Evolutionary conservation across 2,329 filamentous ascomycete genomes (phyloP).

Genomic region (Zalaria sp.): DNA sequence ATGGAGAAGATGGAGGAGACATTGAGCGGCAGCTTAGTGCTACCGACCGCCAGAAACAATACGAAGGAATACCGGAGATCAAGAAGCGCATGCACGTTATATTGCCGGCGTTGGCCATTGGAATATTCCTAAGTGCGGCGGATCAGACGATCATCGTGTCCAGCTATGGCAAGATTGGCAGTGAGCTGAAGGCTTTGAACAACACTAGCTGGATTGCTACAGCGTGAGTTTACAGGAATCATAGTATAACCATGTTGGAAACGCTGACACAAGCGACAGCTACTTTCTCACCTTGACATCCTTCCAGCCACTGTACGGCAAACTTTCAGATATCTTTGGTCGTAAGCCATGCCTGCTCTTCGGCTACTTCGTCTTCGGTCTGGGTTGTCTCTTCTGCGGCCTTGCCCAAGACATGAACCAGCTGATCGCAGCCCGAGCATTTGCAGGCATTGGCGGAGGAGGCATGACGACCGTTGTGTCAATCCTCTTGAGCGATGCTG

Average conservation of each 20-base stretch:
- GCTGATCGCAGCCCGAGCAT: conserved; percentile 50
- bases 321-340: conserved; percentile 57
- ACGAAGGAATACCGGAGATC: conserved; percentile 33
- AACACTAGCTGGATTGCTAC: conserved; percentile 64
- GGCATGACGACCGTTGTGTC: conserved; percentile 58
- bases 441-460: conserved; percentile 52
- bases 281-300: conserved; percentile 64
- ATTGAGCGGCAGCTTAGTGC: conserved; percentile 20
- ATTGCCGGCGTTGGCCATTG: conserved; percentile 46
- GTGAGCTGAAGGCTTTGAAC: conserved; percentile 59
- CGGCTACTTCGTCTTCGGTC: conserved; percentile 48
- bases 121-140: conserved; percentile 56
- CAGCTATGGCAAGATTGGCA: conserved; percentile 67
- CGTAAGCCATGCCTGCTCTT: conserved; percentile 52
- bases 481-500: conserved; percentile 57
- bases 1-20: conserved; percentile 9
- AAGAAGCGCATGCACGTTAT: conserved; percentile 33
- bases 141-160: conserved; percentile 67
- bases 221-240: conserved; percentile 17
- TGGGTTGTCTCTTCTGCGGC: conserved; percentile 50
- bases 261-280: conserved; percentile 15
- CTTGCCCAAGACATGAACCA: conserved; percentile 49
- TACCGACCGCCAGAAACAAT: conserved; percentile 19
- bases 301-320: conserved; percentile 62
- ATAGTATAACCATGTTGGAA: not conserved